Base-by-base conservation (phyloP, 2,329 filamentous ascomycete genomes). In the Hymenoscyphus infarciens region DNA sequence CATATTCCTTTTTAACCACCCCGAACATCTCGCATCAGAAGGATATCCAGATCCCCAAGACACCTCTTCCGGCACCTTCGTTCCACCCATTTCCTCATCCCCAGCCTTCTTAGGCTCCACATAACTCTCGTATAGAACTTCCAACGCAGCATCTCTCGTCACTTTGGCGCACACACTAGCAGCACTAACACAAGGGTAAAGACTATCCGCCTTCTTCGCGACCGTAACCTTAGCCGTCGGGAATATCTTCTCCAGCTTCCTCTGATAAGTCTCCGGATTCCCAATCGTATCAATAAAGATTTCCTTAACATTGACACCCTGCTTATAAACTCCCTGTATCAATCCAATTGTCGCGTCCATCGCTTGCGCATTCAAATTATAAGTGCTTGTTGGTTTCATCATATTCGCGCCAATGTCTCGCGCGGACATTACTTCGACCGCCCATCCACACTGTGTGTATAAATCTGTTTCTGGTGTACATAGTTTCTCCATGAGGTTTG, bases 261-360 rank as follows among this genome's bases (percentile, higher is more conserved):
- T 86, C 80, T 98, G 93, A 79, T 98, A 97, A 3, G 86, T 80
- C 19, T 84, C 86, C 1, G 94, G 93, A 61, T 83, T 89, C 38
- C 94, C 94, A 72, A 98, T 90, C 2, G 94, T 98, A 77, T 99
- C 94, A 74, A 99, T 93, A 75, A 92, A 99, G 59, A 99, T 90
- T 76, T 97, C 91, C 62, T 82, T 84, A 4, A 98, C 81, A 74
- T 96, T 92, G 66, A 98, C 90, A 39, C 91, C 91, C 22, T 82
- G 81, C 8, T 85, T 86, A 39, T 95, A 82, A 3, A 97, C 90
- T 39, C 87, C 87, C 61, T 86, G 81, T 71, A 98, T 94, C 59
- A 99, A 81, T 45, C 85, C 84, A 27, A 96, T 86, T 0, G 94
- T 98, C 3, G 94, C 91, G 75, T 97, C 93, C 86, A 95, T 89